Evolutionary conservation across 2,329 filamentous ascomycete genomes (phyloP).

Genomic region (Sarocladium brachiariae): DNA sequence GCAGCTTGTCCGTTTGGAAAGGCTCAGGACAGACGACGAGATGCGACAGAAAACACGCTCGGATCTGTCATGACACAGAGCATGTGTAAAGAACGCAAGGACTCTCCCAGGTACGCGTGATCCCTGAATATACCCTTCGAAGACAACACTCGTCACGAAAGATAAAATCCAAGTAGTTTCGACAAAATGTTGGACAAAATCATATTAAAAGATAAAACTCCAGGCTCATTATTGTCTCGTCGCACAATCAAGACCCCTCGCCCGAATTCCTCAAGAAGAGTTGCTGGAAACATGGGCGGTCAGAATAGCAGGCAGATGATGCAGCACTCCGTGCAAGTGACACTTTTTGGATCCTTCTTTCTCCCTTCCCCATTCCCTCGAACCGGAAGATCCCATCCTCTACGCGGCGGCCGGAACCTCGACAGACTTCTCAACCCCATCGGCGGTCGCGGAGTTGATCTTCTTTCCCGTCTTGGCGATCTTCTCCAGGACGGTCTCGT

Average conservation of each 20-base stretch:
- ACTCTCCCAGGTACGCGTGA: neutral
- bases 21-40: neutral
- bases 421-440: constrained; percentile 53
- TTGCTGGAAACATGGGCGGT: neutral
- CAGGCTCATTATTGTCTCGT: neutral
- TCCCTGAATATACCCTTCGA: too few species aligned
- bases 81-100: neutral
- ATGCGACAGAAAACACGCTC: neutral
- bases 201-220: neutral
- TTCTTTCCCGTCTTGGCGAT: constrained; percentile 96
- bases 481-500: constrained; percentile 75
- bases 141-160: too few species aligned
- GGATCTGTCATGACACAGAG: too few species aligned
- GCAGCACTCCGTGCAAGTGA: too few species aligned
- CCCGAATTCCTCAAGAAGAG: neutral
- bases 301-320: too few species aligned
- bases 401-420: constrained; percentile 33
- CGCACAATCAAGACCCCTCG: neutral
- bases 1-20: neutral
- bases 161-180: neutral
- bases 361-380: neutral
- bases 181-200: neutral
- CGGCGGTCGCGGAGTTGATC: constrained; percentile 68
- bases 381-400: too few species aligned
- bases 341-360: too few species aligned